These are phyloP conservation scores for Leishmania tropica DNA, from an alignment of 208 protist genomes.

Conservation along the genomic window DNA sequence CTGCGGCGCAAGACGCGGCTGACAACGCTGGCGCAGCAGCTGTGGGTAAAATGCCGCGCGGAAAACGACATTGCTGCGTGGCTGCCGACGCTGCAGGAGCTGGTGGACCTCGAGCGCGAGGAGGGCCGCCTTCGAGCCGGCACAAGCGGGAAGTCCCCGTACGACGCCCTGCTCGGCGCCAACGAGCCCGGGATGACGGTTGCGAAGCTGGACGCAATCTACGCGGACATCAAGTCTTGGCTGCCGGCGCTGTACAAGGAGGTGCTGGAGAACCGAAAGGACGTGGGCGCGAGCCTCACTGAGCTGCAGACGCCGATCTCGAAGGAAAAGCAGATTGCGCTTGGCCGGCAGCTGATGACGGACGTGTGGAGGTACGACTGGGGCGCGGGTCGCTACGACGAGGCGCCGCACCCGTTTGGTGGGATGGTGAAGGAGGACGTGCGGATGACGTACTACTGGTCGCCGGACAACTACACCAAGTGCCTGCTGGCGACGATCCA, in stretches of 20 bases:
- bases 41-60: constrained; percentile 1
- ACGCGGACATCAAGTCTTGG: constrained; percentile 62
- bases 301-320: constrained; percentile 32
- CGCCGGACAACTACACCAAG: constrained; percentile 39
- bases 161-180: constrained; percentile 61
- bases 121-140: constrained; percentile 33
- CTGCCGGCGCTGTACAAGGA: constrained; percentile 61
- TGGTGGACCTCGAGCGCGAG: constrained; percentile 39
- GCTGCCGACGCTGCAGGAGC: constrained; percentile 36
- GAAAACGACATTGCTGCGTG: constrained; percentile 3
- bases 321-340: constrained; percentile 37
- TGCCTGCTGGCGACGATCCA: constrained; percentile 60
- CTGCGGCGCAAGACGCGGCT: background rate
- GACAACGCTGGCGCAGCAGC: constrained; percentile 1
- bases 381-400: constrained; percentile 72
- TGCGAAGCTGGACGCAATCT: constrained; percentile 44
- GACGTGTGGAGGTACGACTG: constrained; percentile 76
- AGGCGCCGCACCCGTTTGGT: constrained; percentile 81
- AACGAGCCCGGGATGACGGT: constrained; percentile 73
- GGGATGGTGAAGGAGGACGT: constrained; percentile 64
- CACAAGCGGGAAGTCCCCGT: constrained; percentile 19
- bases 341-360: constrained; percentile 34
- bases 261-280: constrained; percentile 43
- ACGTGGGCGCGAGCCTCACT: constrained; percentile 5
- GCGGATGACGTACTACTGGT: constrained; percentile 80